Base-by-base conservation (phyloP, 495 filamentous ascomycete species). In the Collariella sp. region DNA sequence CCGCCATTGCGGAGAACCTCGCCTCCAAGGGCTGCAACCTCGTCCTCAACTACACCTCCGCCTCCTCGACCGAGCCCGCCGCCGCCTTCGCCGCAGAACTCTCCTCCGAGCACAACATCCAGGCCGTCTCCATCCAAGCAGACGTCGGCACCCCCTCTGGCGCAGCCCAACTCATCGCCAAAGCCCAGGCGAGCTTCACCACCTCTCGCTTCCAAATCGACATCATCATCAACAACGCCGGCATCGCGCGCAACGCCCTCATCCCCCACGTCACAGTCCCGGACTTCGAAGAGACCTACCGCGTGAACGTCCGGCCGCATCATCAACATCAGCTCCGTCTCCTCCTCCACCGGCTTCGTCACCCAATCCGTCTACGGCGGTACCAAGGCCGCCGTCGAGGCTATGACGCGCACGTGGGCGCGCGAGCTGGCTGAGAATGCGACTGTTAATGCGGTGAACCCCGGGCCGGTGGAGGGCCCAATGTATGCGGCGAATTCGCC, bases 341-440 rank as follows among this genome's bases (percentile, higher is more conserved):
- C 83, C 5, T 78, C 85, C 1, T 77, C 76, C 4, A 66, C 84
- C 11, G 89, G 90, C 0, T 88, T 88, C 68, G 63, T 73, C 2
- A 78, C 75, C 6, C 87, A 93, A 68, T 79, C 79, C 7, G 81
- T 95, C 31, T 96, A 95, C 64, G 88, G 86, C 36, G 89, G 89
- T 3, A 91, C 85, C 58, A 96, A 96, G 69, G 89, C 86, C 0
- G 90, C 91, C 0, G 61, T 95, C 31, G 91, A 96, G 57, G 79
- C 85, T n/a, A 93, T 95, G 89, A 95, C 89, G 11, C 76, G 91
- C 9, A 89, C 87, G 2, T 96, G 90, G 91, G 74, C 83, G 0
- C 77, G 87, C 18, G 91, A 96, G 70, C 72, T 96, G 34, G 74
- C 81, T 2, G 85, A 93, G 65, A 72, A 82, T 7, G 79, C 77